A percentile compares a stretch with the other conserved stretches of the same genome.
Evolutionary conservation across 768 basidiomycete species (phyloP).

Genomic region (Rhodotorula graminis): DNA sequence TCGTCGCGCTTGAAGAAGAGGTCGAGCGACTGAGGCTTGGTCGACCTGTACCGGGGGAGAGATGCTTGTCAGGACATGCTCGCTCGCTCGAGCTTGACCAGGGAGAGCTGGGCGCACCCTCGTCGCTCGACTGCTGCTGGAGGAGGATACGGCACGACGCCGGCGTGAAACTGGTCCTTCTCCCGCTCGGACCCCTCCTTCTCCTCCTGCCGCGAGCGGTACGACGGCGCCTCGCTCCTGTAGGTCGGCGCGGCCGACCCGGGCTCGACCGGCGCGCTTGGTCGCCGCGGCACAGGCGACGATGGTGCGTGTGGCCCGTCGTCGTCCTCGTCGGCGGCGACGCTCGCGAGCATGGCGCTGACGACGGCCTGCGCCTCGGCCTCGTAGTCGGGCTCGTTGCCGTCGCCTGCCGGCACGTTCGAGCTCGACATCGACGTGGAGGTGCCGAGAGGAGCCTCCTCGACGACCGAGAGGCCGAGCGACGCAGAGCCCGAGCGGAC

Average conservation of each 20-base stretch:
- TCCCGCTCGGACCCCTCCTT: not conserved
- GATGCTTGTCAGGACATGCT: not conserved
- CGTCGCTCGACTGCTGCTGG: not conserved
- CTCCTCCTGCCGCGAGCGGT: not conserved
- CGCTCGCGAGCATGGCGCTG: not conserved
- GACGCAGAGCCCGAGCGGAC: not conserved
- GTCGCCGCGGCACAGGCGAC: not conserved
- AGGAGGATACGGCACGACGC: not conserved
- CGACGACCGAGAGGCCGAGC: conserved; percentile 5
- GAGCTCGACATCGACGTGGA: not conserved
- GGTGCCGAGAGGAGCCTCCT: conserved; percentile 10
- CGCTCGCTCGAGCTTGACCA: not conserved
- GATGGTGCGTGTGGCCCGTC: not conserved
- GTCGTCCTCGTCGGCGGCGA: not conserved
- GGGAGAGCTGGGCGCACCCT: not conserved
- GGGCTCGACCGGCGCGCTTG: too few species aligned
- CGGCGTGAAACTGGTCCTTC: not conserved
- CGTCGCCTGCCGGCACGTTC: not conserved
- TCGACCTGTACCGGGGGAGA: not conserved
- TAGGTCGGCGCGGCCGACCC: too few species aligned
- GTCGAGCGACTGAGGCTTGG: conserved; percentile 13
- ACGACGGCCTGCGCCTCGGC: not conserved
- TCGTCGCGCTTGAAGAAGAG: conserved; percentile 40
- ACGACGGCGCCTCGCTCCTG: too few species aligned
- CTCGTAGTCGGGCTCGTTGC: not conserved